Percentiles rank a stretch among this genome's conserved stretches.
These are phyloP conservation scores for Candida easanensis DNA, from an alignment of 805 yeast genomes.

Conservation along the genomic window DNA sequence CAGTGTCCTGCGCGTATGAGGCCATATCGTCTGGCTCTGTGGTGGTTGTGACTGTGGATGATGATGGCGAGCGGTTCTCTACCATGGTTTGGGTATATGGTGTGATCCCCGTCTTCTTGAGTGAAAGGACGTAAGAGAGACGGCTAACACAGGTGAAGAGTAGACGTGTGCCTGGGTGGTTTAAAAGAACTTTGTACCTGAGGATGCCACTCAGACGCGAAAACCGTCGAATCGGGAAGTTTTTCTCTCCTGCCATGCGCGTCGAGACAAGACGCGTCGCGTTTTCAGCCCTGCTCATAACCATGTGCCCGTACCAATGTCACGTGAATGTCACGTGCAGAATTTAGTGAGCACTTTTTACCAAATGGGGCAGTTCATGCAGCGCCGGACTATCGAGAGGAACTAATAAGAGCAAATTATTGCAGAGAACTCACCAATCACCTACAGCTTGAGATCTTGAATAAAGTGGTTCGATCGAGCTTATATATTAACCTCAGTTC, in stretches of 20 bases:
- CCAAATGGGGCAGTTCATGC: conserved; percentile 2
- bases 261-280: conserved; percentile 1
- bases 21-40: conserved; percentile 13
- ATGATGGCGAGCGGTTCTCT: conserved; percentile 9
- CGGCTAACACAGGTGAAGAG: background rate
- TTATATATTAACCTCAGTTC: too few relatives aligned
- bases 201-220: conserved; percentile 1
- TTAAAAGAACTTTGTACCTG: background rate
- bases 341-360: conserved; percentile 4
- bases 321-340: conserved; percentile 1
- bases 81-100: background rate
- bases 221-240: conserved; percentile 2
- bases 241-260: background rate
- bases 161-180: background rate
- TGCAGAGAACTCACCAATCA: background rate
- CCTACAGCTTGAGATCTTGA: background rate
- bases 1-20: conserved; percentile 11
- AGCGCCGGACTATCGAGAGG: too few relatives aligned
- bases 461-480: background rate
- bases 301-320: background rate
- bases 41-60: conserved; percentile 7
- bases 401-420: background rate
- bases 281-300: background rate
- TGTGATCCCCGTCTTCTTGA: background rate
- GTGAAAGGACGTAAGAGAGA: background rate